A percentile compares a stretch with the other conserved stretches of the same genome.
These are phyloP conservation scores for Penicillium rolfsii DNA, from an alignment of 2,329 filamentous ascomycete genomes.

Conservation along the genomic window DNA sequence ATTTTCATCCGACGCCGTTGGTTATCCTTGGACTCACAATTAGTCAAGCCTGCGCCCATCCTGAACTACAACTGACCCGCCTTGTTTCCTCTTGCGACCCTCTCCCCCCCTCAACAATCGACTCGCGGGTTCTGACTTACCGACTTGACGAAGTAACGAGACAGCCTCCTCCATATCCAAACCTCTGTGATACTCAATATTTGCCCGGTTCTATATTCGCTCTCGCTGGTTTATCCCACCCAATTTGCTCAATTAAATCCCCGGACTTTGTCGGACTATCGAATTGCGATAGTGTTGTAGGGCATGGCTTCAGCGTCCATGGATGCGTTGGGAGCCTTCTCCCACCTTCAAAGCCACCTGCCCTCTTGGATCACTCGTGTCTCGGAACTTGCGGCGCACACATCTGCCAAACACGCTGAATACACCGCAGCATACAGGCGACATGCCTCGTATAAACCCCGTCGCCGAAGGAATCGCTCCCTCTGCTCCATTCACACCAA, in stretches of 20 bases:
- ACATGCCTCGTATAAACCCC: conserved; percentile 36
- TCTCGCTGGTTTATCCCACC: background rate
- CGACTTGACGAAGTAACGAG: conserved; percentile 1
- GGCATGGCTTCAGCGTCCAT: conserved; percentile 30
- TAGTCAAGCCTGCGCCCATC: conserved; percentile 5
- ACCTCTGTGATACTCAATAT: background rate
- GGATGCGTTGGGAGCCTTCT: conserved; percentile 51
- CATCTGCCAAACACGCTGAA: conserved; percentile 46
- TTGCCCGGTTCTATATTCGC: background rate
- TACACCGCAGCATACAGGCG: conserved; percentile 49
- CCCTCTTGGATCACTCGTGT: conserved; percentile 50
- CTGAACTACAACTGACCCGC: background rate
- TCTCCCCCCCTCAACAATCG: background rate
- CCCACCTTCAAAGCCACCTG: conserved; percentile 48
- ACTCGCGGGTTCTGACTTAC: background rate
- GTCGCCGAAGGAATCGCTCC: conserved; percentile 48
- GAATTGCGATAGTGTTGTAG: background rate
- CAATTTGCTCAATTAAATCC: background rate
- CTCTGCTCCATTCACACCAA: conserved; percentile 46
- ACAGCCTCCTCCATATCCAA: background rate
- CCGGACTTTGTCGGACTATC: background rate
- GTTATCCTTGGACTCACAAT: conserved; percentile 1
- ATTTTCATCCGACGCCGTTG: conserved; percentile 4
- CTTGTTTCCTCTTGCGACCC: background rate
- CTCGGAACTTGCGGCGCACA: conserved; percentile 47